Base-by-base conservation (phyloP, 495 filamentous ascomycete genomes). In the Penicillium ucsense region DNA sequence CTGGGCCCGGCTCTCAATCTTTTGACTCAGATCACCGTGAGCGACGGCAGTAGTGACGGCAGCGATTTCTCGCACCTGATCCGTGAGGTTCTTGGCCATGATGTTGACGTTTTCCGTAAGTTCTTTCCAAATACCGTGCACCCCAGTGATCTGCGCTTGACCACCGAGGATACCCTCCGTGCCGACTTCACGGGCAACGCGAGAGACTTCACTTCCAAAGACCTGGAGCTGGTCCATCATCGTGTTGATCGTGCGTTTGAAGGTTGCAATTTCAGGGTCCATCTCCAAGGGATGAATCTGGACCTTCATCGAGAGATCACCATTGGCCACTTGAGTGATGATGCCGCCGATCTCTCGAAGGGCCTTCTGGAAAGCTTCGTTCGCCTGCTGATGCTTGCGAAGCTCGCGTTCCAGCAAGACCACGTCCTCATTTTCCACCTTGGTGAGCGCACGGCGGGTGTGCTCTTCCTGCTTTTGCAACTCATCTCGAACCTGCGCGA, bases 201-300 rank as follows among this genome's bases (percentile, higher is more conserved):
- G 83, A 49, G 94, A 97, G 55, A 98, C 92, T 71, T 98, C 90
- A 63, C 86, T 91, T 58, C 92, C 90, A 68, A 98, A 98, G 44
- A 92, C 86, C 64, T 96, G 90, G 46, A 98, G 76, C 70, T 97
- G 92, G 62, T 97, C 92, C 79, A 97, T 94, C 92, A 99, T 99
- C 45, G 84, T 94, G 60, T 99, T 99, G 71, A 75, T 83, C 10
- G 90, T 96, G 47, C 87, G 83, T 73, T 99, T 99, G 78, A 99
- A 99, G 4, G 85, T 91, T n/a, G 87, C 88, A 58, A 99, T 99
- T 74, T 99, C 94, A 1, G 92, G 90, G 75, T 99, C 92, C 86
- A 96, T 92, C 67, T 99, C 92, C 55, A 89, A 80, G 6, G 86
- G 86, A 62, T 97, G 91, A 56, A 99, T 92, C 40, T 90, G 82